phyloP scores from a whole-genome alignment of 495 filamentous ascomycete species.

The Daldinia decipiens region DNA sequence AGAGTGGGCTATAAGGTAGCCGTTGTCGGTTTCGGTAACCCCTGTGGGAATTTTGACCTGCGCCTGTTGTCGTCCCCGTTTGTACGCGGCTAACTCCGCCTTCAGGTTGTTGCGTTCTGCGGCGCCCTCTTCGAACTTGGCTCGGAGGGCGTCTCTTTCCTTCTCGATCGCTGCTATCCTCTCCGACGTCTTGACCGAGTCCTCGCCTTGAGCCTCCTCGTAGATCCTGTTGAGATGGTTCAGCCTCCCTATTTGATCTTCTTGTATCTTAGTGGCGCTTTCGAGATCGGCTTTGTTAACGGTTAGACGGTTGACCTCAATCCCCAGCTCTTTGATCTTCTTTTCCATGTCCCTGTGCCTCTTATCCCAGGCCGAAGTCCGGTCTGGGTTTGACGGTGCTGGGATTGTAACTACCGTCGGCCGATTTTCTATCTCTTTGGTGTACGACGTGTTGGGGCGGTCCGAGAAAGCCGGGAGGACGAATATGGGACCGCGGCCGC shows the following conservation, averaged over 20 bases:
- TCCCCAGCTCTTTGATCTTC: slow-evolving; percentile 16
- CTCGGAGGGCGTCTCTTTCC: slow-evolving; percentile 11
- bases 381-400: slow-evolving; percentile 49
- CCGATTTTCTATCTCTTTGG: slow-evolving; percentile 53
- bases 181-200: slow-evolving; percentile 3
- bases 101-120: slow-evolving; percentile 8
- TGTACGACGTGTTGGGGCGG: slow-evolving; percentile 56
- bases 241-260: slow-evolving; percentile 27
- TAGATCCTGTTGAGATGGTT: slow-evolving; percentile 39
- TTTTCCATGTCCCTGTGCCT: slow-evolving; percentile 38
- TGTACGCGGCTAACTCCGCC: slow-evolving; percentile 12
- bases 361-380: slow-evolving; percentile 52
- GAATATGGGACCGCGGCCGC: slow-evolving; percentile 57
- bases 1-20: neutral
- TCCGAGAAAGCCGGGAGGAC: slow-evolving; percentile 59
- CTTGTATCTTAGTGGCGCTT: slow-evolving; percentile 9
- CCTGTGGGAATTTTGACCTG: neutral
- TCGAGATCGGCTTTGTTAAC: slow-evolving; percentile 29
- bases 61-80: neutral
- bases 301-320: neutral
- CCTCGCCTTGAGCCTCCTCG: slow-evolving; percentile 33
- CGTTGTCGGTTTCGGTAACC: neutral
- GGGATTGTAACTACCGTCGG: slow-evolving; percentile 58
- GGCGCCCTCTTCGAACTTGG: slow-evolving; percentile 10
- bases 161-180: slow-evolving; percentile 20